Conservation (phyloP, 2,329 filamentous ascomycete species). For the Curvularia hawaiiensis region DNA sequence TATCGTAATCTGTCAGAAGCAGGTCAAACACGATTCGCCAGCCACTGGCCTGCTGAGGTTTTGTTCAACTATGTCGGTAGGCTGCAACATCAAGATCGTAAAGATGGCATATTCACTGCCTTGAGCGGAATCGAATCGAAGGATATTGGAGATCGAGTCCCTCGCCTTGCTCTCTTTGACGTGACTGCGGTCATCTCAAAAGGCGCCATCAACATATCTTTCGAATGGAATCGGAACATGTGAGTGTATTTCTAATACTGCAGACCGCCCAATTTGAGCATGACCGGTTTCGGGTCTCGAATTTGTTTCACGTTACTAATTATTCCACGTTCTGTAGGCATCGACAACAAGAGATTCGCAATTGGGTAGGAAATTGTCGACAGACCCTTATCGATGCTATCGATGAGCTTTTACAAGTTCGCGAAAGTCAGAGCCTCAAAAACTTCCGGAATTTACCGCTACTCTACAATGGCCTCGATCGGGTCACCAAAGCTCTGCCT, state of each 20-base stretch:
- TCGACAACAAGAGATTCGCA: conserved; percentile 33
- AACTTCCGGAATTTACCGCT: conserved; percentile 41
- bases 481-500: conserved; percentile 27
- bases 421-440: conserved; percentile 33
- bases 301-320: not conserved
- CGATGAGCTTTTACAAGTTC: conserved; percentile 34
- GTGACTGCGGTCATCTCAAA: conserved; percentile 38
- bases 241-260: not conserved
- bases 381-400: conserved; percentile 39
- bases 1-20: conserved; percentile 32
- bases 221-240: conserved; percentile 40
- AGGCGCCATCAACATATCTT: conserved; percentile 40
- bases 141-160: conserved; percentile 35
- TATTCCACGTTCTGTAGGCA: conserved; percentile 7
- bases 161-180: conserved; percentile 40
- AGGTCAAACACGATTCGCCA: conserved; percentile 32
- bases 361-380: conserved; percentile 38
- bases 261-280: too few relatives aligned
- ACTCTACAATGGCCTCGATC: conserved; percentile 37
- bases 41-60: conserved; percentile 43
- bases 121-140: conserved; percentile 27
- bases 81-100: conserved; percentile 38
- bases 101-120: conserved; percentile 34
- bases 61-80: conserved; percentile 43
- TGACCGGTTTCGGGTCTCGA: fast-evolving